A percentile compares a stretch with the other conserved stretches of the same genome.
Conservation (phyloP, 1,284 basidiomycete species). For the Apiotrichum sp. region DNA sequence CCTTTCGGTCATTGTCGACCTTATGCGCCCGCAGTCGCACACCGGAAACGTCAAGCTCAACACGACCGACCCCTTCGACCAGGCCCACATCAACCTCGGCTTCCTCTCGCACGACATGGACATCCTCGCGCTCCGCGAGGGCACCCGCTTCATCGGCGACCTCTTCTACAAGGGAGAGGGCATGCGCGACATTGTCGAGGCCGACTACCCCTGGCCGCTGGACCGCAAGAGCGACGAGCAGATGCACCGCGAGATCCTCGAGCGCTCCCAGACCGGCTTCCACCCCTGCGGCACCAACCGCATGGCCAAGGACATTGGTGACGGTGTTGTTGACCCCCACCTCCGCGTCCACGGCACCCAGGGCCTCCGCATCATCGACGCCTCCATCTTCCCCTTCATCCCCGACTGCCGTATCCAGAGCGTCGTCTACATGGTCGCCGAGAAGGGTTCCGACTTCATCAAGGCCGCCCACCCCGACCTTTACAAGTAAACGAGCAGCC, state of each 20-base stretch:
- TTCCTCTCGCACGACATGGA: slow-evolving; percentile 50
- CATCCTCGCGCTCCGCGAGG: slow-evolving; percentile 29
- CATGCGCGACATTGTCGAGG: slow-evolving; percentile 21
- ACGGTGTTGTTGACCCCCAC: slow-evolving; percentile 61
- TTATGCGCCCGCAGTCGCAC: slow-evolving; percentile 12
- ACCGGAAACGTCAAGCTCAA: slow-evolving; percentile 49
- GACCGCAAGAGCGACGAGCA: slow-evolving; percentile 12
- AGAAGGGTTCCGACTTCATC: slow-evolving; percentile 61
- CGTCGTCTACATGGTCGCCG: slow-evolving; percentile 58
- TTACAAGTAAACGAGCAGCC: slow-evolving; percentile 2
- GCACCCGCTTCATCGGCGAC: slow-evolving; percentile 12
- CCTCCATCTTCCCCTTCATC: slow-evolving; percentile 49
- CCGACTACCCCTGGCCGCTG: slow-evolving; percentile 22
- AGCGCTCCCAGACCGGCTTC: slow-evolving; percentile 46
- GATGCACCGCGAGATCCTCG: slow-evolving; percentile 39
- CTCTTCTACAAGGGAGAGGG: slow-evolving; percentile 24
- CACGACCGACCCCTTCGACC: slow-evolving; percentile 54
- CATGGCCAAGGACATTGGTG: slow-evolving; percentile 57
- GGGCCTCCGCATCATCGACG: slow-evolving; percentile 50
- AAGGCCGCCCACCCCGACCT: slow-evolving; percentile 31
- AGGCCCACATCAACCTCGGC: slow-evolving; percentile 58
- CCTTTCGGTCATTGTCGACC: slow-evolving; percentile 14
- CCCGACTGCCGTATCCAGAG: slow-evolving; percentile 43
- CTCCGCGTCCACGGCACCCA: slow-evolving; percentile 58
- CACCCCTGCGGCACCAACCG: slow-evolving; percentile 59